Conservation (phyloP, 192 early-diverging fungal species). For the Rhizophagus prolifer region DNA sequence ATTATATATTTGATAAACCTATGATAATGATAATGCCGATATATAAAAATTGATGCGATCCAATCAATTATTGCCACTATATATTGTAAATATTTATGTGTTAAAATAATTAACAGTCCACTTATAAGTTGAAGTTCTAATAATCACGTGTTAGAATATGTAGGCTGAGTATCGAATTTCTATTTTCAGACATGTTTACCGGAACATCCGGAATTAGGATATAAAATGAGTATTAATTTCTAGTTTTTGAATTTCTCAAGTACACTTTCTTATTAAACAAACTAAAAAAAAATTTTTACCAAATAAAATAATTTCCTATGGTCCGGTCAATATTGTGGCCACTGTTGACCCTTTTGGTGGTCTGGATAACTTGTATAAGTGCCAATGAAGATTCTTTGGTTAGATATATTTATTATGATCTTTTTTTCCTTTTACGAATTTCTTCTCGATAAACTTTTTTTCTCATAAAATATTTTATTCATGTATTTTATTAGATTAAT, state of each 20-base stretch:
- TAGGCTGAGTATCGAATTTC: background rate
- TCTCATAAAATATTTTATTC: background rate
- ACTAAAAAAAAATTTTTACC: background rate
- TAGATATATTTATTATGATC: background rate
- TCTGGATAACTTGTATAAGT: constrained; percentile 5
- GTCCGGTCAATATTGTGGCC: background rate
- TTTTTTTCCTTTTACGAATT: no score
- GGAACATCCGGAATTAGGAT: no score
- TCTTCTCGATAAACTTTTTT: no score
- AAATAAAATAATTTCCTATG: background rate
- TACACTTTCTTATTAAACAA: no score
- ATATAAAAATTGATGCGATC: no score
- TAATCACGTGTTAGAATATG: background rate
- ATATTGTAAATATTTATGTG: no score
- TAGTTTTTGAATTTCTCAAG: no score
- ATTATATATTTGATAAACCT: no score
- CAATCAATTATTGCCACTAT: background rate
- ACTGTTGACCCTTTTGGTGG: background rate
- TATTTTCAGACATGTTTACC: background rate
- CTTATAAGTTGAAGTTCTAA: no score
- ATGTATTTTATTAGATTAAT: background rate
- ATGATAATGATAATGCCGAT: no score
- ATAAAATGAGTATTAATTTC: no score
- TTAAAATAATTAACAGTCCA: no score
- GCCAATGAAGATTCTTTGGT: constrained; percentile 2